A percentile compares a stretch with the other conserved stretches of the same genome.
phyloP scores from a whole-genome alignment of 1,284 basidiomycete species.

The Ceratobasidium sp. region DNA sequence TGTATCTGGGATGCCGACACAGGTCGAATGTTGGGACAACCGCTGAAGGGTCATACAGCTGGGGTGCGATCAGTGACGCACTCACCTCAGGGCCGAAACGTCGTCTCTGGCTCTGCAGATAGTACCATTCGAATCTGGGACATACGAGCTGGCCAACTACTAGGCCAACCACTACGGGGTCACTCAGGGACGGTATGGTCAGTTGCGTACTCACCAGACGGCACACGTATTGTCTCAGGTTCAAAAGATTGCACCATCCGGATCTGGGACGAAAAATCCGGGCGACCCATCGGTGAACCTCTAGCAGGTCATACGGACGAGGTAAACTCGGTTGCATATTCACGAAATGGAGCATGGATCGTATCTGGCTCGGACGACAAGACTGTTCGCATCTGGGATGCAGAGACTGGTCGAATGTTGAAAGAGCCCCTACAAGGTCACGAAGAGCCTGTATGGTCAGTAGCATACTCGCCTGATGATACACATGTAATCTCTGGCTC shows the following conservation, averaged over 20 bases:
- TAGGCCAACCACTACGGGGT: not conserved
- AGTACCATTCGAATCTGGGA: too few relatives aligned
- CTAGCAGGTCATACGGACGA: not conserved
- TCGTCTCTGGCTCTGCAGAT: not conserved
- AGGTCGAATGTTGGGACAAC: too few relatives aligned
- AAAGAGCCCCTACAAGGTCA: not conserved
- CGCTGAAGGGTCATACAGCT: too few relatives aligned
- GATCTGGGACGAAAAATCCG: not conserved
- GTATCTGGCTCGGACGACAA: not conserved
- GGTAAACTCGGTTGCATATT: conserved; percentile 19
- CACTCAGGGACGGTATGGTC: not conserved
- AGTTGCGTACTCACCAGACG: conserved; percentile 7
- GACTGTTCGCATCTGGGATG: conserved; percentile 2
- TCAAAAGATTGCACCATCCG: conserved; percentile 9
- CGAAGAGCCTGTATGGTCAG: not conserved
- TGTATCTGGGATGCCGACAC: too few relatives aligned
- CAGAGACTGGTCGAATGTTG: not conserved
- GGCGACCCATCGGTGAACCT: not conserved
- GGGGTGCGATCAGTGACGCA: not conserved
- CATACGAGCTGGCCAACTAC: too few relatives aligned
- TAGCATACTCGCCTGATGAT: not conserved
- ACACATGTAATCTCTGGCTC: too few relatives aligned
- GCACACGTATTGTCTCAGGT: conserved; percentile 12
- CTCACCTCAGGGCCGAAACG: not conserved
- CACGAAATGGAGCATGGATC: conserved; percentile 8